Conservation (phyloP, 306 rosid genomes). For the Alnus rubra region DNA sequence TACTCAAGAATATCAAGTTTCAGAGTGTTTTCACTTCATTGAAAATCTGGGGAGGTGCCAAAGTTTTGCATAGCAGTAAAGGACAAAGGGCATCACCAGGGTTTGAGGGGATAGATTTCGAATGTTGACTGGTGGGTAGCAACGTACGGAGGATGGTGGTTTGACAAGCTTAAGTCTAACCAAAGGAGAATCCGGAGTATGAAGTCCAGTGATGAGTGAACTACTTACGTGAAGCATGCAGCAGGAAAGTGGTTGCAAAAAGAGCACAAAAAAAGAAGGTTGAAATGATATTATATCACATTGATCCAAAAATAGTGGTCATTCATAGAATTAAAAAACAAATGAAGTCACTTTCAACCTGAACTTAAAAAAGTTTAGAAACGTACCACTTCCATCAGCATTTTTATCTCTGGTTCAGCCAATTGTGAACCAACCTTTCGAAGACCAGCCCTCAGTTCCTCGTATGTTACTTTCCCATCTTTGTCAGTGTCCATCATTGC, state of each 20-base stretch:
- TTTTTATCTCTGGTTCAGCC: slow-evolving; percentile 96
- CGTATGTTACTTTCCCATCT: slow-evolving; percentile 86
- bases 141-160: background rate
- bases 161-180: background rate
- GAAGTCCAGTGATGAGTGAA: background rate
- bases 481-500: slow-evolving; percentile 90
- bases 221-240: slow-evolving; percentile 10
- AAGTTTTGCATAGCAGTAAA: background rate
- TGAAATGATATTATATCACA: too few species aligned
- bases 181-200: background rate
- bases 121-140: background rate
- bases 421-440: slow-evolving; percentile 93
- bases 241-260: too few species aligned
- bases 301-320: background rate
- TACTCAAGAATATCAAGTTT: background rate
- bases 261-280: too few species aligned
- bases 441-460: slow-evolving; percentile 86
- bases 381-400: slow-evolving; percentile 98
- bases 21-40: background rate
- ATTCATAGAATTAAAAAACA: slow-evolving; percentile 18
- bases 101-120: background rate
- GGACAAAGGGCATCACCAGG: background rate
- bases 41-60: background rate
- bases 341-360: slow-evolving; percentile 7
- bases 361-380: slow-evolving; percentile 21